Percentiles rank a stretch among this genome's conserved stretches.
phyloP scores from a whole-genome alignment of 2,329 filamentous ascomycete species.

The Meredithiella fracta region DNA sequence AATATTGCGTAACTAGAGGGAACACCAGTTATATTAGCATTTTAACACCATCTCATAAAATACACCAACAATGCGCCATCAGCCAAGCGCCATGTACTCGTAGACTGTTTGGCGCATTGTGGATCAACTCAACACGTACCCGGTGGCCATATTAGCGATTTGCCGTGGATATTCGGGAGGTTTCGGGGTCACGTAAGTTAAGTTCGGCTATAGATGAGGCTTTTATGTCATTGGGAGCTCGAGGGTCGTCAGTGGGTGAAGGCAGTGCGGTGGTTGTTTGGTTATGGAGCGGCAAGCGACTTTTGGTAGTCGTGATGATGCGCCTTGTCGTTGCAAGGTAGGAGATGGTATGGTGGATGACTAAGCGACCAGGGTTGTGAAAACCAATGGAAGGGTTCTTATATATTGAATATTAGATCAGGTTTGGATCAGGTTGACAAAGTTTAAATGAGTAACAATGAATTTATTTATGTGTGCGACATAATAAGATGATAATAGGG shows the following conservation, averaged over 20 bases:
- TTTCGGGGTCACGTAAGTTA: background rate
- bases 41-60: background rate
- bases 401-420: too few species aligned
- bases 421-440: too few species aligned
- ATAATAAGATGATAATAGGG: too few species aligned
- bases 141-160: slow-evolving; percentile 21
- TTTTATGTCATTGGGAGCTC: background rate
- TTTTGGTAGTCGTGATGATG: slow-evolving; percentile 2
- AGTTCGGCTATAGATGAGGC: background rate
- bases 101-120: background rate
- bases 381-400: too few species aligned
- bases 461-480: too few species aligned
- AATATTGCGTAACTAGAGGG: slow-evolving; percentile 64
- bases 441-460: too few species aligned
- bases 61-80: background rate
- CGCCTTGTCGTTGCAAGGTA: slow-evolving; percentile 1
- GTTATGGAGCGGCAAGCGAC: slow-evolving; percentile 2
- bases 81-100: background rate
- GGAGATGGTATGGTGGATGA: slow-evolving; percentile 3
- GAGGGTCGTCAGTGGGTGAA: background rate
- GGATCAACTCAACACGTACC: slow-evolving; percentile 18
- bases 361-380: slow-evolving; percentile 3
- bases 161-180: background rate
- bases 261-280: background rate
- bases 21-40: background rate